phyloP scores from a whole-genome alignment of 805 yeast genomes.

The Spathaspora sp. region DNA sequence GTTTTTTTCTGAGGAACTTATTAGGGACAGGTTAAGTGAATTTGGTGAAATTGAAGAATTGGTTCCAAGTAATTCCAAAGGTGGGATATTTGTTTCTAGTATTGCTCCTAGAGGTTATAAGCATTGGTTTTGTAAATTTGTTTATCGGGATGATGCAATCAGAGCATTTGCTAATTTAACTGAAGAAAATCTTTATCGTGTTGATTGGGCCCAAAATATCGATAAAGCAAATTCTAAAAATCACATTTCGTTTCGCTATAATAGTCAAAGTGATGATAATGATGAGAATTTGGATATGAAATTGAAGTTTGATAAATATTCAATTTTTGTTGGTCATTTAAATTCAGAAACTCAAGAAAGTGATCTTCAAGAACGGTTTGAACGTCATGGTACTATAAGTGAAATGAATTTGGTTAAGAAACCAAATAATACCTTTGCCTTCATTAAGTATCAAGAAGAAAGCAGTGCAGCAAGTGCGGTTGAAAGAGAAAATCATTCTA shows the following conservation, averaged over 20 bases:
- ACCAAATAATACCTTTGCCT: slow-evolving; percentile 59
- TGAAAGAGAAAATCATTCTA: slow-evolving; percentile 79
- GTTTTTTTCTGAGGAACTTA: slow-evolving; percentile 21
- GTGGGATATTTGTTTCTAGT: slow-evolving; percentile 15
- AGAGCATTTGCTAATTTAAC: slow-evolving; percentile 73
- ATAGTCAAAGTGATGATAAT: slow-evolving; percentile 3
- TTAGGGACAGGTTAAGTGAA: slow-evolving; percentile 37
- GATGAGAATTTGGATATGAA: slow-evolving; percentile 2
- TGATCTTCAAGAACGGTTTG: slow-evolving; percentile 55
- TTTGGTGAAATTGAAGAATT: slow-evolving; percentile 80
- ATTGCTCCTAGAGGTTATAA: slow-evolving; percentile 20
- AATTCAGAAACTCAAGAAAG: slow-evolving; percentile 51
- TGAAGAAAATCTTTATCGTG: slow-evolving; percentile 47
- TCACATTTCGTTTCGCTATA: not conserved
- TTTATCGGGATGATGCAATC: slow-evolving; percentile 83
- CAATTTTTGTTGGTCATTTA: slow-evolving; percentile 80
- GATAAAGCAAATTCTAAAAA: slow-evolving; percentile 29
- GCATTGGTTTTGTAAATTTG: slow-evolving; percentile 76
- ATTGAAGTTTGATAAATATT: slow-evolving; percentile 52
- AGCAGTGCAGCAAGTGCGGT: slow-evolving; percentile 83
- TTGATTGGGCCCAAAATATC: slow-evolving; percentile 86
- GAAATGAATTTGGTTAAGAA: slow-evolving; percentile 55
- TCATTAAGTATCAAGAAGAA: slow-evolving; percentile 61
- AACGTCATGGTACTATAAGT: slow-evolving; percentile 61
- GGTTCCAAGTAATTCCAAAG: slow-evolving; percentile 36